Evolutionary conservation across 2,329 filamentous ascomycete genomes (phyloP).

Genomic region (Blumeria hordei): DNA sequence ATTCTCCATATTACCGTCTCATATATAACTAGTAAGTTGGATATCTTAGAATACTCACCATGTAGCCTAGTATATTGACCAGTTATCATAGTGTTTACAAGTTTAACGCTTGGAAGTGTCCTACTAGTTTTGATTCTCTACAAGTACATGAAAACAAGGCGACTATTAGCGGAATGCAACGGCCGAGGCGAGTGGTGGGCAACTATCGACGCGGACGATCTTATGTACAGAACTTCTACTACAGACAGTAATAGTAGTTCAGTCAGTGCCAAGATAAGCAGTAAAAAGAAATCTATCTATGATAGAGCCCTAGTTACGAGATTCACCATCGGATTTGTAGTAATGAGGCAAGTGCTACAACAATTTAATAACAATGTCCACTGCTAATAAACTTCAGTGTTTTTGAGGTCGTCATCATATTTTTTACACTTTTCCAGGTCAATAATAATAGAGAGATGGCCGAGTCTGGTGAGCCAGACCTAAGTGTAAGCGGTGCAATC

Average conservation of each 20-base stretch:
- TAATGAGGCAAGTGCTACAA: conserved; percentile 14
- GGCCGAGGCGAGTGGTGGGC: conserved; percentile 12
- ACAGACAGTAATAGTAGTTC: conserved; percentile 1
- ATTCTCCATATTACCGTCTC: conserved; percentile 16
- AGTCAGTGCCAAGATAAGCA: conserved; percentile 2
- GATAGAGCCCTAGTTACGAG: conserved; percentile 22
- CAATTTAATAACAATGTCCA: no score
- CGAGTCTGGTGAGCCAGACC: conserved; percentile 14
- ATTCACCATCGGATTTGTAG: conserved; percentile 21
- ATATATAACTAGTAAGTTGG: conserved; percentile 17
- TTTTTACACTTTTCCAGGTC: conserved; percentile 16
- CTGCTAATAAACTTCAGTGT: conserved; percentile 7
- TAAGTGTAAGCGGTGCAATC: conserved; percentile 14
- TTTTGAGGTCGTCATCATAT: conserved; percentile 19
- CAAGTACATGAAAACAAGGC: conserved; percentile 19
- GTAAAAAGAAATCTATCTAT: conserved; percentile 17
- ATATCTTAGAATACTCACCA: no score
- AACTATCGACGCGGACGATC: conserved; percentile 6
- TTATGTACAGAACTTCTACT: conserved; percentile 5
- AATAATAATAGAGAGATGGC: conserved; percentile 13
- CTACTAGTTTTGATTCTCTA: conserved; percentile 18
- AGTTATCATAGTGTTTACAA: conserved; percentile 17
- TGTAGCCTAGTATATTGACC: no score
- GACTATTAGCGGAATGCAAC: conserved; percentile 14
- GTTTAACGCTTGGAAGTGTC: conserved; percentile 16